A percentile compares a stretch with the other conserved stretches of the same genome.
Conservation (phyloP, 352 stramenopile species). For the Phytophthora vignae region DNA sequence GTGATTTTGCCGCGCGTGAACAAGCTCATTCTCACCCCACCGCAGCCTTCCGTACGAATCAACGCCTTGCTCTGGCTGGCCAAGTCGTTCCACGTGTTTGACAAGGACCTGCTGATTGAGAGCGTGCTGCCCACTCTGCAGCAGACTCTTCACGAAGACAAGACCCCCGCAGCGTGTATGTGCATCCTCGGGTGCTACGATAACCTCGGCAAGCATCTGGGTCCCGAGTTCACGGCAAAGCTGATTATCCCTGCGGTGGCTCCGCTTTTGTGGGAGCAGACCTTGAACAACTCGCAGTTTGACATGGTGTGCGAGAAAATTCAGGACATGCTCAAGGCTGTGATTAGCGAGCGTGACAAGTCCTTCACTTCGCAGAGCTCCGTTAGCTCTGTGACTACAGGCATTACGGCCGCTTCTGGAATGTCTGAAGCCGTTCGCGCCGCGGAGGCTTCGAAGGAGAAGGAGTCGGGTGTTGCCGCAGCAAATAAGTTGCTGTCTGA, state of each 20-base stretch:
- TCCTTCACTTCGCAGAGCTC: slow-evolving; percentile 75
- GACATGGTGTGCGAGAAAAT: slow-evolving; percentile 89
- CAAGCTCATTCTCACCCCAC: slow-evolving; percentile 86
- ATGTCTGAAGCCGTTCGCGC: slow-evolving; percentile 73
- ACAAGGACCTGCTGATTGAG: slow-evolving; percentile 88
- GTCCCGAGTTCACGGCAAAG: slow-evolving; percentile 84
- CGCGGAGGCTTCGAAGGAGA: slow-evolving; percentile 73
- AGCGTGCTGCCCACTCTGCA: slow-evolving; percentile 81
- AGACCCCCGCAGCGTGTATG: slow-evolving; percentile 88
- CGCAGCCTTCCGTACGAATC: slow-evolving; percentile 85
- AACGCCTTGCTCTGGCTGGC: slow-evolving; percentile 88
- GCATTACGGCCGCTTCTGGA: slow-evolving; percentile 66
- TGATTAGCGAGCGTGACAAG: slow-evolving; percentile 87
- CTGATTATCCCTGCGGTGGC: slow-evolving; percentile 84
- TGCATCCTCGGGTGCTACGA: slow-evolving; percentile 90
- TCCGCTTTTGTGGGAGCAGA: slow-evolving; percentile 82
- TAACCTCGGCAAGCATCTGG: slow-evolving; percentile 88
- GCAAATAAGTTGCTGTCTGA: slow-evolving; percentile 85
- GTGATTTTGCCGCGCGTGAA: slow-evolving; percentile 88
- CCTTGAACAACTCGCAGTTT: slow-evolving; percentile 84
- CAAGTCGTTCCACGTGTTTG: slow-evolving; percentile 91
- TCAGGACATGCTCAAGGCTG: slow-evolving; percentile 90
- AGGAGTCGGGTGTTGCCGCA: slow-evolving; percentile 65
- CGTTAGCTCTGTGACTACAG: slow-evolving; percentile 66
- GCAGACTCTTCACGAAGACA: slow-evolving; percentile 80